Evolutionary conservation across 2,329 filamentous ascomycete species (phyloP), one percentile per base, ranked within the genome.

Genomic region (Fusarium sp.): DNA sequence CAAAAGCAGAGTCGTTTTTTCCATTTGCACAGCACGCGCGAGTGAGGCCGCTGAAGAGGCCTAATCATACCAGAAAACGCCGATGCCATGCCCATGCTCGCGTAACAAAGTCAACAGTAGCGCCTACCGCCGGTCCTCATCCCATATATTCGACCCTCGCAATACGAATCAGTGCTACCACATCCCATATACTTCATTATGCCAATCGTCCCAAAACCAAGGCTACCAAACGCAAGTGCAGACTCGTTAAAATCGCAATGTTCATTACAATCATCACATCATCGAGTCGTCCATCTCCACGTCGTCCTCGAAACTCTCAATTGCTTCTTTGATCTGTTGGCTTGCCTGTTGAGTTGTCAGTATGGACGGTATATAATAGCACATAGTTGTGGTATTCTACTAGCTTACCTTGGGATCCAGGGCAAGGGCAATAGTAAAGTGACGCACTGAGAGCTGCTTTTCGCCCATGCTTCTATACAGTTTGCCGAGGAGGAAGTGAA

Each of bases 391-490:
- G 31, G 41, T 4, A 10, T 42, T 39, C 15, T 33, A 41, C 67
- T 49, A 52, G 80, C 86, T 79, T 86, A 97, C 95, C 91, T 98
- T 98, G 35, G 95, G 96, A 85, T 99, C 96, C 78, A 99, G 84
- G 82, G 97, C 97, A 78, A 98, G 85, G 23, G 96, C 96, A 80
- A 95, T 95, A 11, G 96, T 99, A 80, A 97, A 97, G 81, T 98
- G 94, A 66, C 92, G 91, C 66, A 99, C 93, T n/a, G 96, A 95
- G 76, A 91, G 88, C 69, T 91, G 90, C 80, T 91, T 93, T 77
- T 94, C 89, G 75, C 90, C 90, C 77, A 93, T 86, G 61, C 85
- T 87, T 81, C 92, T 92, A 83, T 94, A 94, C 70, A 94, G 87
- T 79, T 94, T 93, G 25, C 95, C 97, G 42, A 99, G 90, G 70